Percentiles rank a stretch among this genome's conserved stretches.
These are phyloP conservation scores for Arthroderma sp. DNA, from an alignment of 2,329 filamentous ascomycete species.

Conservation along the genomic window DNA sequence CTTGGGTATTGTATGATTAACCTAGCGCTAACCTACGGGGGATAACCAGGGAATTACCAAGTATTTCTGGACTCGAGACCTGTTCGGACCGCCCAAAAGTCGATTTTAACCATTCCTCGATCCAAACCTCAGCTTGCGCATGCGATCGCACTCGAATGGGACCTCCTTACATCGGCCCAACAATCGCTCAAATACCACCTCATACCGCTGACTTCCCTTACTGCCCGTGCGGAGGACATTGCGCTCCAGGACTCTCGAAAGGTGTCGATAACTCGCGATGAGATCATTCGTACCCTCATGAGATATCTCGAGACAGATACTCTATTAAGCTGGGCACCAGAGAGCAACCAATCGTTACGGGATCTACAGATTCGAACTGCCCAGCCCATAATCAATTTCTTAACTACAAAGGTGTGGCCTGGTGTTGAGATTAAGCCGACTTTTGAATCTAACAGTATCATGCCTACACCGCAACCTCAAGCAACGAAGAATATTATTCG, in stretches of 20 bases:
- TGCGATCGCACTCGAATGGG: slow-evolving; percentile 88
- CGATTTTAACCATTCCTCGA: slow-evolving; percentile 58
- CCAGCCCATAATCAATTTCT: slow-evolving; percentile 54
- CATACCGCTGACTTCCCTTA: slow-evolving; percentile 76
- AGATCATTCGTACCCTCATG: slow-evolving; percentile 57
- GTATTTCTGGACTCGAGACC: slow-evolving; percentile 67
- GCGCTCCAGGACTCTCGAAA: slow-evolving; percentile 48
- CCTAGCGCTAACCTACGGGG: slow-evolving; percentile 13
- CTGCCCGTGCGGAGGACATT: slow-evolving; percentile 74
- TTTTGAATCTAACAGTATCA: slow-evolving; percentile 63
- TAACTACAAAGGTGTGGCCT: slow-evolving; percentile 67
- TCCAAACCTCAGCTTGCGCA: slow-evolving; percentile 70
- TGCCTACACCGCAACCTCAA: slow-evolving; percentile 59
- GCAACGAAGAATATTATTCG: slow-evolving; percentile 64
- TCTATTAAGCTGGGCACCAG: slow-evolving; percentile 75
- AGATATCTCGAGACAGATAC: slow-evolving; percentile 87
- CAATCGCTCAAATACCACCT: slow-evolving; percentile 77
- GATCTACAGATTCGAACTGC: slow-evolving; percentile 59
- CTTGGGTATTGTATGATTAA: neutral
- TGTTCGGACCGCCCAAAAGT: slow-evolving; percentile 60
- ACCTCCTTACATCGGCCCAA: slow-evolving; percentile 64
- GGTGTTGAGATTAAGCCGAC: slow-evolving; percentile 66
- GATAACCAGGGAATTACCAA: slow-evolving; percentile 34
- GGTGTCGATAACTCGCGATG: slow-evolving; percentile 42
- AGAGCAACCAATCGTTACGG: slow-evolving; percentile 48